These are phyloP conservation scores for Zasmidium angulare DNA, from an alignment of 2,329 filamentous ascomycete genomes.

Conservation along the genomic window DNA sequence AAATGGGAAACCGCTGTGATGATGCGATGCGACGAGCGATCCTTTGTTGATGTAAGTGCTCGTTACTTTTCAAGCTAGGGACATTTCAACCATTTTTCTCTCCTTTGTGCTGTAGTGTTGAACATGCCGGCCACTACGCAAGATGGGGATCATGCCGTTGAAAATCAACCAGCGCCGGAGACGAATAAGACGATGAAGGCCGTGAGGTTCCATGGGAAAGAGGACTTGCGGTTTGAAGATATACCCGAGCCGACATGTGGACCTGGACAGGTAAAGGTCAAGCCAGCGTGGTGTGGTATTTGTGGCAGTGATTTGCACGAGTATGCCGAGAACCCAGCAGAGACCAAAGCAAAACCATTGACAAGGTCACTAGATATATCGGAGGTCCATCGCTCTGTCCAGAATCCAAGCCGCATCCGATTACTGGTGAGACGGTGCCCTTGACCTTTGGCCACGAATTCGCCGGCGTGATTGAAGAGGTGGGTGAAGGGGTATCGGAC, in stretches of 20 bases:
- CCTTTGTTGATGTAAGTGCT: neutral
- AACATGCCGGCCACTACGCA: conserved; percentile 5
- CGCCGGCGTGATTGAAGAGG: conserved; percentile 52
- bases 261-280: conserved; percentile 37
- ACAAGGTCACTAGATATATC: conserved; percentile 35
- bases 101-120: neutral
- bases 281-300: conserved; percentile 39
- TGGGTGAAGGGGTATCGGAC: conserved; percentile 51
- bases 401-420: conserved; percentile 51
- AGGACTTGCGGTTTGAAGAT: conserved; percentile 37
- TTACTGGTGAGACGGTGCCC: conserved; percentile 54
- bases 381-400: conserved; percentile 45
- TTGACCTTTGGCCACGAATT: conserved; percentile 57
- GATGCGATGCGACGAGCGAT: no score
- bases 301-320: conserved; percentile 20
- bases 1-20: neutral
- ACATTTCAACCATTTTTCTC: neutral
- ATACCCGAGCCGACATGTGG: conserved; percentile 35
- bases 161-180: conserved; percentile 10
- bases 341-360: conserved; percentile 15
- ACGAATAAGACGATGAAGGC: conserved; percentile 34
- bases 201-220: conserved; percentile 39
- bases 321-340: neutral
- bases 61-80: neutral
- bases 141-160: conserved; percentile 13